Evolutionary conservation across 768 basidiomycete genomes (phyloP), one percentile per base, ranked within the genome.

Genomic region (Inosperma sp.): DNA sequence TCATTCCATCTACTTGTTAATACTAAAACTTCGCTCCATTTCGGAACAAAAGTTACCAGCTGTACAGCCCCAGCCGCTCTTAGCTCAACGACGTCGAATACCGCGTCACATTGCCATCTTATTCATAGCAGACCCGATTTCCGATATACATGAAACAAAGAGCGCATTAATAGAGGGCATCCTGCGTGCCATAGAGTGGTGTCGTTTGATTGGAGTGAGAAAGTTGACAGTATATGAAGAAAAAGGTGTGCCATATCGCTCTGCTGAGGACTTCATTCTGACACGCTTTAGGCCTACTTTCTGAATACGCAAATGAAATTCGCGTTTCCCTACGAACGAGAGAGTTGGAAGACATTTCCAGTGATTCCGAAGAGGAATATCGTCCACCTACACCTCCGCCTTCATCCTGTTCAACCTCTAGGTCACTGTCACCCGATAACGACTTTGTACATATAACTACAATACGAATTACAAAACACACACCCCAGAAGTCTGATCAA

Each of bases 151-250:
- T 17, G 63, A 65, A 23, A 64, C 71, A 3, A 73, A 75, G 49
- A 63, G 64, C 16, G 68, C 65, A 30, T 64, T 88, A 44, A 64
- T 82, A 14, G 72, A 81, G 56, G 82, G 77, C 56, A 71, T 85
- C 8, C 65, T 77, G 43, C 71, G 71, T 39, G 74, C 75, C 10
- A 76, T 77, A 7, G 64, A 64, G 8, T 91, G 85, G 83, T 89
- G 84, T 68, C 75, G 72, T 48, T 63, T 57, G n/a, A 67, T 71
- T 26, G 86, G 86, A 12, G 80, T 91, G 42, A 66, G 70, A 54
- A 74, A 76, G 44, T 69, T 92, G 40, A 87, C 83, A 8, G 73
- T 87, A 3, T 91, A 88, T 55, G 89, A 92, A 61, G 73, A 77
- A 49, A 68, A 78, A 49, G 88, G 89, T 89, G 7, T 33, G 26